phyloP scores from a whole-genome alignment of 495 filamentous ascomycete genomes.

The Aspergillus kassunensis region DNA sequence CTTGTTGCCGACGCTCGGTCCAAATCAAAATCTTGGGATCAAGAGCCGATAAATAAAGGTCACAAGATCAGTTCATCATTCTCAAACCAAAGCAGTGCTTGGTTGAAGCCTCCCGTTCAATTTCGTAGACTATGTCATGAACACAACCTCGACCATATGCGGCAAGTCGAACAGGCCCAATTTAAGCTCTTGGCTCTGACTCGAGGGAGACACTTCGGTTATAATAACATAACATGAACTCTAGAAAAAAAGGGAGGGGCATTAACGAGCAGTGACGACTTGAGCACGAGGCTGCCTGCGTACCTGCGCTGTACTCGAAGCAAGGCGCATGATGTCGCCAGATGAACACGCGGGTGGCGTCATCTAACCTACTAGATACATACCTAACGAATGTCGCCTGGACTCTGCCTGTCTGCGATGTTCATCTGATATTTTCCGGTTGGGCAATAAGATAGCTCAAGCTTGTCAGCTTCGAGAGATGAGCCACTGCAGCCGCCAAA shows the following conservation, averaged over 20 bases:
- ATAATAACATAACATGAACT: too few species aligned
- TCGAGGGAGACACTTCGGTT: too few species aligned
- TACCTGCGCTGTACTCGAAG: not conserved
- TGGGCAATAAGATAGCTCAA: not conserved
- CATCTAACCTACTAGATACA: too few species aligned
- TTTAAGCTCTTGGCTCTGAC: too few species aligned
- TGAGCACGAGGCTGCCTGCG: not conserved
- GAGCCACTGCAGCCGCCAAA: not conserved
- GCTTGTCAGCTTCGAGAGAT: not conserved
- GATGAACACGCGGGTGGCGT: conserved; percentile 14
- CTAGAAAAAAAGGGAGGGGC: not conserved
- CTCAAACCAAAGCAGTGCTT: too few species aligned
- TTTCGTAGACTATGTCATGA: too few species aligned
- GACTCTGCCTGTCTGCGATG: not conserved
- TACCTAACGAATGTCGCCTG: not conserved
- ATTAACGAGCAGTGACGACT: not conserved
- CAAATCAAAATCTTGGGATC: not conserved
- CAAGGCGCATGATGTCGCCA: conserved; percentile 14
- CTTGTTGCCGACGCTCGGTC: too few species aligned
- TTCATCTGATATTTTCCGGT: conserved; percentile 9
- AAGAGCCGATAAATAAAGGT: too few species aligned
- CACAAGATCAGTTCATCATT: too few species aligned
- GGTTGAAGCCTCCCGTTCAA: too few species aligned
- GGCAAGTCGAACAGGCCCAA: too few species aligned
- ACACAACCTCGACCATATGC: too few species aligned